Evolutionary conservation across 306 rosid species (phyloP), one percentile per base, ranked within the genome.

Genomic region (Dryas alaskensis): DNA sequence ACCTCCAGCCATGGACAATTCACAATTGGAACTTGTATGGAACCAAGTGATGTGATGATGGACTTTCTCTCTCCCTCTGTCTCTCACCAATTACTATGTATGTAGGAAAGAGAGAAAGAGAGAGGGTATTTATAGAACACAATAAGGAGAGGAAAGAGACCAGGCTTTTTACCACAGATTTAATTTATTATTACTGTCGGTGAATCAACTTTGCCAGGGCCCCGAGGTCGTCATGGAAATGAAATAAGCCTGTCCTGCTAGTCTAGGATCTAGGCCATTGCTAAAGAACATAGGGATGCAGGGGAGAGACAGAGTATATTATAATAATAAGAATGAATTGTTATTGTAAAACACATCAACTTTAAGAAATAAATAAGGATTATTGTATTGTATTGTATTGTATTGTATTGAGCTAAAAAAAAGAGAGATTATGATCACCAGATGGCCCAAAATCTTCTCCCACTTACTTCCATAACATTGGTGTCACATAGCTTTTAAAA

Each of bases 1-100:
- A 61, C 50, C 43, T 80, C 73, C 80, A 31, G 72, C 80, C 84
- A 75, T 69, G 73, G 79, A 74, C 27, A 73, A 11, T 31, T 31
- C 22, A 46, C 17, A n/a, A 50, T 19, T 60, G 9, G 60, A n/a
- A 27, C 43, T 60, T 40, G 48, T 31, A 50, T 45, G 61, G 63
- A 53, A 45, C 14, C n/a, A 19, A 53, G 11, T 10, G 8, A 11
- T 7, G 17, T 47, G 66, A 16, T 54, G 45, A 10, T 52, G 39
- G 37, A 31, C 37, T 2, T 2, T 31, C 37, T 31, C 37, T 31
- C 37, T 31, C 37, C 3, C 37, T 31, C 37, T 31, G 1, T 31
- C 37, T 31, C 37, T 31, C 2, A 1, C 37, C 37, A 1, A 31
- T 31, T 4, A 12, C 8, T 50, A n/a, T 22, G 27, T 27, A 27